A percentile compares a stretch with the other conserved stretches of the same genome.
phyloP scores from a whole-genome alignment of 345 rosid species.

The Leavenworthia alabamica region DNA sequence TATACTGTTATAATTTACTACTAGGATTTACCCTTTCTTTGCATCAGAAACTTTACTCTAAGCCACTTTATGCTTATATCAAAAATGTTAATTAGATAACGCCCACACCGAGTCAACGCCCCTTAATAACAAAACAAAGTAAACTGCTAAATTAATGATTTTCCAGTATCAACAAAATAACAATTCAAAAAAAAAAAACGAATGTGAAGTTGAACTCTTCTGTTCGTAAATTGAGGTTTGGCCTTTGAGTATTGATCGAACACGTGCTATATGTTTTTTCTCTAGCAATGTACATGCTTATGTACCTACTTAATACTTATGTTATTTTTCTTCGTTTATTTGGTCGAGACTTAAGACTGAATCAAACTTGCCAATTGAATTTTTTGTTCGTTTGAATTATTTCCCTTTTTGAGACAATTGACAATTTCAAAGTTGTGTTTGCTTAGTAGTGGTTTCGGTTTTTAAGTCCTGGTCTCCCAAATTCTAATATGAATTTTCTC shows the following conservation, averaged over 20 bases:
- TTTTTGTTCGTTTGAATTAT: too few species aligned
- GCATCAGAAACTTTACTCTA: too few species aligned
- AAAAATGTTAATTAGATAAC: too few species aligned
- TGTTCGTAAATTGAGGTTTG: not conserved
- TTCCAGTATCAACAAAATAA: not conserved
- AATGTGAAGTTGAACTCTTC: not conserved
- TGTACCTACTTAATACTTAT: slow-evolving; percentile 9
- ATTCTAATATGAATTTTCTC: too few species aligned
- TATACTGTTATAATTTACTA: not conserved
- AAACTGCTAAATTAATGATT: too few species aligned
- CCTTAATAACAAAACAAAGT: too few species aligned
- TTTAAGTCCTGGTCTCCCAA: too few species aligned
- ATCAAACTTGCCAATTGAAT: slow-evolving; percentile 17
- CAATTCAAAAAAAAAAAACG: not conserved
- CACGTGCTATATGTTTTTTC: not conserved
- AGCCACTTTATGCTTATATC: too few species aligned
- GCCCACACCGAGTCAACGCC: too few species aligned
- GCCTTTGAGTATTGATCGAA: not conserved
- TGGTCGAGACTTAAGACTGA: slow-evolving; percentile 26
- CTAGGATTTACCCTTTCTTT: too few species aligned
- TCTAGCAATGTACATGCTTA: not conserved
- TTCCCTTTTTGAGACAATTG: slow-evolving; percentile 21
- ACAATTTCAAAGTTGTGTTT: slow-evolving; percentile 12
- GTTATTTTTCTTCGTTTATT: slow-evolving; percentile 1
- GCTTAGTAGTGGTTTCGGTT: too few species aligned